Base-by-base conservation (phyloP, 495 filamentous ascomycete genomes). In the Aspergillus nidulans region DNA sequence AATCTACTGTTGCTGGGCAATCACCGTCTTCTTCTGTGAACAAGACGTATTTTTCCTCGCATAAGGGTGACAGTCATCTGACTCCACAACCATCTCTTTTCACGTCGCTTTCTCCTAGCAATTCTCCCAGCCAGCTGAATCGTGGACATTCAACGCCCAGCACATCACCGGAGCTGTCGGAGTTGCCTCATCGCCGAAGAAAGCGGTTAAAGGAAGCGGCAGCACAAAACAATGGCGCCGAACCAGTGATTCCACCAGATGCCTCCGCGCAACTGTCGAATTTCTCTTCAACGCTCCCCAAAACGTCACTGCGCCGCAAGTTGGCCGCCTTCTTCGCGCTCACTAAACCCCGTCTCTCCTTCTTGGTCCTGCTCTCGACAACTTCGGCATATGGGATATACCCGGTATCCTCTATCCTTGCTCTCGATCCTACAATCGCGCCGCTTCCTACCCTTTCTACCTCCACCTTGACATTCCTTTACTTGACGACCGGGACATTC, bases 341-440 rank as follows among this genome's bases (percentile, higher is more conserved):
- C 61, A 87, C 90, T 21, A 98, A 98, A 71, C 94, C 94, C 5
- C 90, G 95, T 40, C 83, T 98, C 39, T 92, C 91, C 13, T 86
- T 96, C 54, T 79, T 98, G 21, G 87, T 98, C 53, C 85, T 97
- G 28, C 84, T 97, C 45, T 90, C 91, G 0, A 91, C 95, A 10
- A 95, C 91, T 54, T 85, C 91, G 2, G 85, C 94, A 24, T 98
- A 98, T 71, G 88, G 89, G 6, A 81, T 97, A 57, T 97, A 95
- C 67, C 94, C 94, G 0, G 86, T 96, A 7, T 84, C 85, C 21
- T 67, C 73, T 15, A 60, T 76, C 16, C 70, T 77, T 21, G 61
- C 73, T 7, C 75, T 80, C 45, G 74, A 79, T 57, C 83, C 89
- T 23, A 77, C 84, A 10, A 81, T 87, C 45, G 84, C 86, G 23